Evolutionary conservation across 495 filamentous ascomycete species (phyloP), one percentile per base, ranked within the genome.

Genomic region (Trypethelium eluteriae): DNA sequence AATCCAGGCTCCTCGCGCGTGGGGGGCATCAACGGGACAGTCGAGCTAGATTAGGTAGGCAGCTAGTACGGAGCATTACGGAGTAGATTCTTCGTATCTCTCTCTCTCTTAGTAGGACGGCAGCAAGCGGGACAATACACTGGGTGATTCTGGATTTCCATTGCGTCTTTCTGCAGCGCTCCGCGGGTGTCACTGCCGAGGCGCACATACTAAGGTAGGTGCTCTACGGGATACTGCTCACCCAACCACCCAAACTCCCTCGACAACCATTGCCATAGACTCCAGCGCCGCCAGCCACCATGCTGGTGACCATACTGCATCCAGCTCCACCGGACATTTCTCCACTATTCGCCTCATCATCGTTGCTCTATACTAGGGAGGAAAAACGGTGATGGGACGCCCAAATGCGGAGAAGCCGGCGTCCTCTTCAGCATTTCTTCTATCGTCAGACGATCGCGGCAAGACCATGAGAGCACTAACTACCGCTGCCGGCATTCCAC

Each of bases 391-490:
- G 53, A 59, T 18, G 53, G 18, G 18, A 34, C 10, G 53, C 11
- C 53, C 25, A 59, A 34, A 36, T 59, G 53, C 53, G 53, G 53
- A 59, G 53, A 35, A 59, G 53, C 32, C 53, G 36, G 34, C 53
- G 53, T 7, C 2, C 18, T 36, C 14, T 36, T 59, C 53, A 9
- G 5, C 53, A 36, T 36, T 34, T 5, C 10, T 53, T 7, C 7
- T 25, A 36, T 11, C 32, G 7, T 59, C 53, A 59, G 53, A 59
- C 53, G 32, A 59, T 59, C 14, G 53, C 32, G 53, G 53, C 53
- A 59, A 59, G 6, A 36, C 53, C 5, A 35, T 36, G 53, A 35
- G 5, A 14, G 32, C 53, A 34, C 32, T 7, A 59, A 3, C 10
- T 7, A 35, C 10, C 5, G 25, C 5, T 32, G 53, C 53, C 3